Percentiles rank a stretch among this genome's conserved stretches.
Conservation (phyloP, 2,329 filamentous ascomycete genomes). For the Diatrype stigma region DNA sequence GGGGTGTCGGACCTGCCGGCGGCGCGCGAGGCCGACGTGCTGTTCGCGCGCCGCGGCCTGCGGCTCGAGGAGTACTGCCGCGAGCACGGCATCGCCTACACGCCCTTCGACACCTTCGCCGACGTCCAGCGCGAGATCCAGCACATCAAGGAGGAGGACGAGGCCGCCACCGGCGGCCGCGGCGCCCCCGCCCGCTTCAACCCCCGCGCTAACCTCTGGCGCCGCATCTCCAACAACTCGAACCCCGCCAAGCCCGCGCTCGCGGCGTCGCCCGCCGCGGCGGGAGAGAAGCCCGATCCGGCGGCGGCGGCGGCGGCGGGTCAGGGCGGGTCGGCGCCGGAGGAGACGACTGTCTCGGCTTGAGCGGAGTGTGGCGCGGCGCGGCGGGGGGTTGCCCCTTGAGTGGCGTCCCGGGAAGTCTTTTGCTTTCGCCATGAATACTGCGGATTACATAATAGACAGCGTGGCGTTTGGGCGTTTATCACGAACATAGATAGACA, state of each 20-base stretch:
- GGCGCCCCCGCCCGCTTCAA: constrained; percentile 61
- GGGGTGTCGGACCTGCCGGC: constrained; percentile 65
- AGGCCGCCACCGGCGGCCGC: constrained; percentile 54
- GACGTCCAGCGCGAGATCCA: constrained; percentile 60
- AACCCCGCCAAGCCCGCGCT: constrained; percentile 37
- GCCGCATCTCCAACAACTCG: constrained; percentile 55
- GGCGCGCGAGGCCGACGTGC: constrained; percentile 61
- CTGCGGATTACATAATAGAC: background rate
- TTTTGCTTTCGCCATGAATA: too few relatives aligned
- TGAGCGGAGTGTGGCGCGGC: too few relatives aligned
- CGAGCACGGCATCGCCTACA: constrained; percentile 57
- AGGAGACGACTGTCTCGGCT: too few relatives aligned
- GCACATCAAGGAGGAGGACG: constrained; percentile 55
- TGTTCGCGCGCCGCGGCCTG: constrained; percentile 63
- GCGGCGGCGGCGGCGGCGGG: too few relatives aligned
- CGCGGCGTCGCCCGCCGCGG: constrained; percentile 38
- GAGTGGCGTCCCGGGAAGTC: too few relatives aligned
- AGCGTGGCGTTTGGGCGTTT: background rate
- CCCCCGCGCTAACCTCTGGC: constrained; percentile 65
- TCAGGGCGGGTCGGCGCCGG: too few relatives aligned
- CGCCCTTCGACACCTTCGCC: constrained; percentile 61
- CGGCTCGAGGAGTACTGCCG: constrained; percentile 63
- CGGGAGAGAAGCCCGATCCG: constrained; percentile 30
- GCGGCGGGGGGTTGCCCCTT: too few relatives aligned
- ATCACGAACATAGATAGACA: background rate